These are phyloP conservation scores for Astragalus glycyphyllos DNA, from an alignment of 306 rosid genomes.

Conservation along the genomic window DNA sequence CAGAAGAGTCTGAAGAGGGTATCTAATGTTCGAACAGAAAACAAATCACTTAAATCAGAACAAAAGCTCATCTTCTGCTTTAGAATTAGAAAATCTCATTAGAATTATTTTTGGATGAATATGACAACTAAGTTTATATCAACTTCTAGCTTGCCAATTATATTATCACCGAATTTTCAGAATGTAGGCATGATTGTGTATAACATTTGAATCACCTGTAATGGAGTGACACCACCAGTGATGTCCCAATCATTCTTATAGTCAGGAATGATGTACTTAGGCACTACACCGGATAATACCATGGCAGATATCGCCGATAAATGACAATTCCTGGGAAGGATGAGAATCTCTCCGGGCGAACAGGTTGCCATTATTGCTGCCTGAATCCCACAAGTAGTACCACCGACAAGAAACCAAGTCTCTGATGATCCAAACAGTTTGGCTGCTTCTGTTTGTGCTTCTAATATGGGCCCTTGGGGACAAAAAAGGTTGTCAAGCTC, in stretches of 20 bases:
- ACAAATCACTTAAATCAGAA: too few relatives aligned
- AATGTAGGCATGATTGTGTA: conserved; percentile 10
- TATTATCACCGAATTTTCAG: neutral
- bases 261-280: conserved; percentile 80
- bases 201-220: conserved; percentile 58
- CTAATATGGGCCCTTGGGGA: conserved; percentile 79
- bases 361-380: conserved; percentile 88
- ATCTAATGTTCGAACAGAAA: too few relatives aligned
- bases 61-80: conserved; percentile 9
- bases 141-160: conserved; percentile 17
- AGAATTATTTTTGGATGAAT: neutral
- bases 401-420: conserved; percentile 97
- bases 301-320: conserved; percentile 76
- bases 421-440: conserved; percentile 73
- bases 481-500: conserved; percentile 85
- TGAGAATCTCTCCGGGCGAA: conserved; percentile 70
- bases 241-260: conserved; percentile 74
- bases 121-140: conserved; percentile 9
- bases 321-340: conserved; percentile 86
- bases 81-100: neutral
- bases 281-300: conserved; percentile 83
- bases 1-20: conserved; percentile 12
- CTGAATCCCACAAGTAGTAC: conserved; percentile 92
- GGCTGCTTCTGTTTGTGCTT: conserved; percentile 84
- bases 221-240: conserved; percentile 67